Evolutionary conservation across 805 yeast species (phyloP), one percentile per base, ranked within the genome.

Genomic region (Maudiozyma turicensis): DNA sequence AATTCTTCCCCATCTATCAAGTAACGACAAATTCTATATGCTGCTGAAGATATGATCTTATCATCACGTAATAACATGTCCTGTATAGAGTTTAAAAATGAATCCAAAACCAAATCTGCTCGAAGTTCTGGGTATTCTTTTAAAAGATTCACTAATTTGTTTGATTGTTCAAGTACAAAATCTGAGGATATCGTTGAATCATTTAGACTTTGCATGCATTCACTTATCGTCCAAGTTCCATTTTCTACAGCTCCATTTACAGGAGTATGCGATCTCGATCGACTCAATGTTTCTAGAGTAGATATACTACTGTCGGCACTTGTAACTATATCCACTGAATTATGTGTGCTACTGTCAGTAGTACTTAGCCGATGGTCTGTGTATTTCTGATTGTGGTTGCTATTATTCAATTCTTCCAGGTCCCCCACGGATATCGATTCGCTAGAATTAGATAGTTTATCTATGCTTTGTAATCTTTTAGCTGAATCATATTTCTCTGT

Each of bases 11-110:
- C 77, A 34, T 75, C 74, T 15, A 84, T 69, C 14, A 86, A 70
- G 54, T 84, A 76, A 14, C 96, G 70, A 26, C 88, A 74, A 1
- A 88, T 73, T 45, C 95, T 71, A 63, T 81, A 88, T 0, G 90
- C 95, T 2, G 88, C 75, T 0, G 90, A 84, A 7, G 82, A 73
- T 1, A 86, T 83, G 50, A 79, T 81, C 31, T 81, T 72, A 44
- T 77, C 73, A 6, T 71, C 71, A 56, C 78, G 80, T 30, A 78
- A 68, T 20, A 90, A 64, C 60, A 88, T 70, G 20, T 74, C 73
- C 56, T 81, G 85, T 9, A 90, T 72, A 33, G 80, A 67, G 46
- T 71, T 72, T 29, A 84, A 70, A 47, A 83, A 75, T 1, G 80
- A 76, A 20, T 77, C 71, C 14, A 84, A 60, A 2, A 75, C 81